Conservation (phyloP, 257 asterid species). For the Gentiana dahurica region DNA sequence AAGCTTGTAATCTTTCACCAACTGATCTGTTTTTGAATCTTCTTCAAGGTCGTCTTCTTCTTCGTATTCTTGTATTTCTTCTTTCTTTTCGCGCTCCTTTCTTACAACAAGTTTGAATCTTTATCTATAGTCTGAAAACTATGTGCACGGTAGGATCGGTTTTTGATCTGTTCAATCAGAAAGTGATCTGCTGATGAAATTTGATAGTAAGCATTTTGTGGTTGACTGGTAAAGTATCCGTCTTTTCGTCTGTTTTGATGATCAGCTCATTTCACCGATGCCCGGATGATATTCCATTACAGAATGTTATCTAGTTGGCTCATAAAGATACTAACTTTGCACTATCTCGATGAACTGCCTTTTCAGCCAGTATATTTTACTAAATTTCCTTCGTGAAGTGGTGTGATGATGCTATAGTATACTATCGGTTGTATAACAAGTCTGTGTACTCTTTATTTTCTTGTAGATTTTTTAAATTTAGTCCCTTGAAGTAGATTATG, state of each 20-base stretch:
- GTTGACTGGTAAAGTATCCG: slow-evolving; percentile 18
- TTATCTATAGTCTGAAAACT: slow-evolving; percentile 23
- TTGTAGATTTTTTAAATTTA: slow-evolving; percentile 9
- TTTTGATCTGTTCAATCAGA: slow-evolving; percentile 57
- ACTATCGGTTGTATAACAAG: slow-evolving; percentile 19
- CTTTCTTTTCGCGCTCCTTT: neutral
- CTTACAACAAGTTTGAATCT: slow-evolving; percentile 26
- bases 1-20: slow-evolving; percentile 12
- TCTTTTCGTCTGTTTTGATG: no score
- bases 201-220: slow-evolving; percentile 14
- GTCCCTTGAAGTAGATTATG: slow-evolving; percentile 3
- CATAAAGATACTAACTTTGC: slow-evolving; percentile 28
- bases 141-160: slow-evolving; percentile 39
- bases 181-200: slow-evolving; percentile 37
- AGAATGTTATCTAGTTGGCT: slow-evolving; percentile 21
- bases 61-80: slow-evolving; percentile 1
- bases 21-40: slow-evolving; percentile 18
- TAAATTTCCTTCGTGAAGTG: slow-evolving; percentile 42
- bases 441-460: slow-evolving; percentile 19
- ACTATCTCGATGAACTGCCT: slow-evolving; percentile 11
- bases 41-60: neutral
- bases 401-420: slow-evolving; percentile 6
- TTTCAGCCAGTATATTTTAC: slow-evolving; percentile 13
- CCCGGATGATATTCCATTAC: slow-evolving; percentile 13
- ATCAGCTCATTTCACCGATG: no score